A percentile compares a stretch with the other conserved stretches of the same genome.
Conservation (phyloP, 2,329 filamentous ascomycete genomes). For the Colletotrichum sp. region DNA sequence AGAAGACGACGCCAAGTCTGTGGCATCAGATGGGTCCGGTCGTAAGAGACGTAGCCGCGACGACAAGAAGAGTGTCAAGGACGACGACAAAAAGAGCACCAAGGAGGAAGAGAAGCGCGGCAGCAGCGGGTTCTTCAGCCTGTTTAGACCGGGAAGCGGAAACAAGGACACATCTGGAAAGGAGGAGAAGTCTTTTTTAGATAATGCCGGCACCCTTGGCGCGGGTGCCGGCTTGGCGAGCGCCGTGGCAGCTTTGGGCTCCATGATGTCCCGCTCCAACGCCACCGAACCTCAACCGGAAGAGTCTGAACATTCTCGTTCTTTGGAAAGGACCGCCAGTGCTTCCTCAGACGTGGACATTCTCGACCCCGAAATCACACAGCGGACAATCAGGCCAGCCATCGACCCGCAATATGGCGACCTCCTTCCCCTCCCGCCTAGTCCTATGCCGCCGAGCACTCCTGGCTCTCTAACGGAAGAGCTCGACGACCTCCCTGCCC, state of each 20-base stretch:
- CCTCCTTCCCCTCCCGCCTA: conserved; percentile 67
- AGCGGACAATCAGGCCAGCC: conserved; percentile 65
- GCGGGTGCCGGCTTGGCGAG: conserved; percentile 69
- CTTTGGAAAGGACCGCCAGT: conserved; percentile 1
- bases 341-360: conserved; percentile 35
- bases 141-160: conserved; percentile 48
- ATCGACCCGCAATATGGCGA: conserved; percentile 72
- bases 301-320: conserved; percentile 24
- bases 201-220: conserved; percentile 73
- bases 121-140: conserved; percentile 52
- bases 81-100: conserved; percentile 38
- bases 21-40: conserved; percentile 33
- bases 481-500: conserved; percentile 50
- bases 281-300: conserved; percentile 50
- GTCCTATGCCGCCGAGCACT: conserved; percentile 66
- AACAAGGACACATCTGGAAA: conserved; percentile 38
- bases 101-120: conserved; percentile 45
- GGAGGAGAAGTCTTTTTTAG: conserved; percentile 66
- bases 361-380: conserved; percentile 63
- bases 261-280: conserved; percentile 46
- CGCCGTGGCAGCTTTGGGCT: conserved; percentile 47
- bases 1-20: conserved; percentile 53
- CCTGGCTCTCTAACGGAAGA: conserved; percentile 52
- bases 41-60: conserved; percentile 36
- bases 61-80: conserved; percentile 40